Conservation (phyloP, 2,329 filamentous ascomycete species). For the Pyricularia sp. region DNA sequence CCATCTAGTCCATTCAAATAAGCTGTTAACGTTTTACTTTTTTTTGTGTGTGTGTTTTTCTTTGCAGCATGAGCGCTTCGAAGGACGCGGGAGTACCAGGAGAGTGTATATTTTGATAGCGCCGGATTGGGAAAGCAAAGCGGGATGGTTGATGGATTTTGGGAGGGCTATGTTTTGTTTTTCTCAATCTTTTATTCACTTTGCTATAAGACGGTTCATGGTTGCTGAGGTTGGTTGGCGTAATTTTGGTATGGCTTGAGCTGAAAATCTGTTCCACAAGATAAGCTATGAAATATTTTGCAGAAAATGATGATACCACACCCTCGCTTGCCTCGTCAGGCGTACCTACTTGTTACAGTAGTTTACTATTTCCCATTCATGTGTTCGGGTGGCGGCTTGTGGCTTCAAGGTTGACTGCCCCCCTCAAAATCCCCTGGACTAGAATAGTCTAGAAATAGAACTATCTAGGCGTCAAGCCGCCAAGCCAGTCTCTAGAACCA, state of each 20-base stretch:
- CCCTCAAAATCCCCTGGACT: too few relatives aligned
- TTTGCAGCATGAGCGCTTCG: neutral
- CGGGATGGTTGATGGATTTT: neutral
- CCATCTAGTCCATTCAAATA: conserved; percentile 1
- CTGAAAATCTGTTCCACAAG: neutral
- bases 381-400: neutral
- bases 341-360: too few relatives aligned
- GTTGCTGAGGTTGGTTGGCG: neutral
- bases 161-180: neutral
- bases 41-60: neutral
- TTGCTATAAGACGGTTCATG: neutral
- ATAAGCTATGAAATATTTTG: neutral
- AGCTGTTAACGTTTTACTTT: neutral
- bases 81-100: neutral
- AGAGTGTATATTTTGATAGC: neutral
- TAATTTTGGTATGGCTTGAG: neutral
- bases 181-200: neutral
- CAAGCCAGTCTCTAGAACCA: too few relatives aligned
- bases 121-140: neutral
- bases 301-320: neutral
- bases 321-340: too few relatives aligned
- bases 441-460: too few relatives aligned
- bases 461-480: too few relatives aligned
- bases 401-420: too few relatives aligned
- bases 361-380: too few relatives aligned